Percentiles rank a stretch among this genome's conserved stretches.
These are phyloP conservation scores for Claviceps humidiphila DNA, from an alignment of 2,329 filamentous ascomycete species.

Conservation along the genomic window DNA sequence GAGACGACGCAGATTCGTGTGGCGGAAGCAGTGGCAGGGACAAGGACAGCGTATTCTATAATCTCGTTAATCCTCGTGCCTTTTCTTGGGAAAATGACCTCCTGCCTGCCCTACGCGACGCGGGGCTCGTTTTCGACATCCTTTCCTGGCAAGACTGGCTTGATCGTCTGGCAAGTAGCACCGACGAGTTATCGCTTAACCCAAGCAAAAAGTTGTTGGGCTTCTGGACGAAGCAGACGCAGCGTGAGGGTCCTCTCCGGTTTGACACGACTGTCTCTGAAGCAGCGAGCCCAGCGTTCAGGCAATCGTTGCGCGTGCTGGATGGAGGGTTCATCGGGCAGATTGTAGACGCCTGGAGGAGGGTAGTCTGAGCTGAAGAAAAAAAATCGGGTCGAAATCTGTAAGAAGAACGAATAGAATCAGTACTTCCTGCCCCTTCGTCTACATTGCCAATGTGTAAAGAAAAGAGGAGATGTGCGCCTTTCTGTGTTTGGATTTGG, in stretches of 20 bases:
- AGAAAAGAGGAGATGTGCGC: too few relatives aligned
- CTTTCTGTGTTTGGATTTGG: neutral
- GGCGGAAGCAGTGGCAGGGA: slow-evolving; percentile 5
- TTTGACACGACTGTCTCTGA: neutral
- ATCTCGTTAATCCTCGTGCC: slow-evolving; percentile 32
- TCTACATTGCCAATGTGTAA: neutral
- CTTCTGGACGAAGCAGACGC: slow-evolving; percentile 21
- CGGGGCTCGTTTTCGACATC: slow-evolving; percentile 29
- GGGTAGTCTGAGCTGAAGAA: neutral
- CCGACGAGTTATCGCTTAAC: slow-evolving; percentile 30
- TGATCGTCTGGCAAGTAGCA: slow-evolving; percentile 24
- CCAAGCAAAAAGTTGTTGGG: slow-evolving; percentile 30
- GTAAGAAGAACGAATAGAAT: neutral
- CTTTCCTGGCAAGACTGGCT: slow-evolving; percentile 31
- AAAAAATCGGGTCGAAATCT: neutral
- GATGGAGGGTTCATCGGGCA: neutral
- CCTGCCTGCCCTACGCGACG: slow-evolving; percentile 29
- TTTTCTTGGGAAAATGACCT: slow-evolving; percentile 38
- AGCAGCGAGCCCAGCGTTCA: neutral
- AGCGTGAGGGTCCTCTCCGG: neutral
- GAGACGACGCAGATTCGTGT: slow-evolving; percentile 25
- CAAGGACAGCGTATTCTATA: slow-evolving; percentile 23
- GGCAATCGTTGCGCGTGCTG: neutral
- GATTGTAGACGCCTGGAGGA: neutral
- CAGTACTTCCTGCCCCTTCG: too few relatives aligned